A percentile compares a stretch with the other conserved stretches of the same genome.
Conservation (phyloP, 192 early-diverging fungal genomes). For the Coemansia umbellata region DNA sequence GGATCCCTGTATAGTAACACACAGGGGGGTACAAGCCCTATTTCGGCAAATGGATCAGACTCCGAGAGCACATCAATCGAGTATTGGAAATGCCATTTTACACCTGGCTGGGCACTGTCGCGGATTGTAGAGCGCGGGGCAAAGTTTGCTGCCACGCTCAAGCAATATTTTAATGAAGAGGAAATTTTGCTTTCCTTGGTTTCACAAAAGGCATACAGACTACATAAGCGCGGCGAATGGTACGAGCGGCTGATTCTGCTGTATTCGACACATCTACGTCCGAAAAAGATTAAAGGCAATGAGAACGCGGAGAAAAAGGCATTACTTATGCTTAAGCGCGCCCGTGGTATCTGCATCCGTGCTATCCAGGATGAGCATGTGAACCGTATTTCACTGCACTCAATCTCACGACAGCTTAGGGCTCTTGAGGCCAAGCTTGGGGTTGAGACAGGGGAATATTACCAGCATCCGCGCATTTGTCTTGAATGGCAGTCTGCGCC, state of each 20-base stretch:
- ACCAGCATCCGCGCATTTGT: constrained; percentile 18
- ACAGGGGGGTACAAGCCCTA: not conserved
- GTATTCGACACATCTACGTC: constrained; percentile 52
- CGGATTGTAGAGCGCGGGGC: constrained; percentile 57
- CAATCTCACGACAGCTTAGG: constrained; percentile 35
- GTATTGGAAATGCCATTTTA: constrained; percentile 50
- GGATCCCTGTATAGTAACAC: not conserved
- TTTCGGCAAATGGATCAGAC: not conserved
- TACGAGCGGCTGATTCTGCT: constrained; percentile 63
- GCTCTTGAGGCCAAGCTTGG: constrained; percentile 33
- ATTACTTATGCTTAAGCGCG: constrained; percentile 30
- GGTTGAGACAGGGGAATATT: constrained; percentile 1
- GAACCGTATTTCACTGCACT: constrained; percentile 44
- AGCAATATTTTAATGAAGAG: constrained; percentile 55
- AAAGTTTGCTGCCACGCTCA: constrained; percentile 52
- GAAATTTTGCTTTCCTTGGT: constrained; percentile 55
- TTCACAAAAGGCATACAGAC: constrained; percentile 53
- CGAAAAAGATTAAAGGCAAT: constrained; percentile 20
- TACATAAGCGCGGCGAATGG: constrained; percentile 60
- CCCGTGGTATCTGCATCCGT: constrained; percentile 51
- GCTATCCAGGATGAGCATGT: constrained; percentile 58
- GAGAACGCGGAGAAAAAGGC: constrained; percentile 17
- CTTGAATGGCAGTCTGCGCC: constrained; percentile 49
- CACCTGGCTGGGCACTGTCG: constrained; percentile 57
- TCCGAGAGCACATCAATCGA: constrained; percentile 9